Conservation (phyloP, 176 grass and related monocot species). For the Avena eriantha region DNA sequence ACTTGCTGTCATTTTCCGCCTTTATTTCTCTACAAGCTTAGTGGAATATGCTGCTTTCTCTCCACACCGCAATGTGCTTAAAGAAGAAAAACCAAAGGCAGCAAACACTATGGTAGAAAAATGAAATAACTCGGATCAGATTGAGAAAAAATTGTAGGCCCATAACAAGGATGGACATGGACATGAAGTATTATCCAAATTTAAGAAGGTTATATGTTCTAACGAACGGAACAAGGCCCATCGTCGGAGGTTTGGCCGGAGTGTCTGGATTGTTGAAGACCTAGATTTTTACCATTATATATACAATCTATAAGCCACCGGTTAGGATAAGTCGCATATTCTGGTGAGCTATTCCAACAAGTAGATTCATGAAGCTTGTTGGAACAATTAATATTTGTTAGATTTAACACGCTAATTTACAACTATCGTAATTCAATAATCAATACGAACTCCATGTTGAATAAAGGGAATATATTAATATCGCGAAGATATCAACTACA, state of each 20-base stretch:
- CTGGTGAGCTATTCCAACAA: too few relatives aligned
- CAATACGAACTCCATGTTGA: background rate
- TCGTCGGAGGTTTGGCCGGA: too few relatives aligned
- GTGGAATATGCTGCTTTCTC: background rate
- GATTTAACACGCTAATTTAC: background rate
- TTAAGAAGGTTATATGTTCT: conserved; percentile 13
- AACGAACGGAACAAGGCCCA: too few relatives aligned
- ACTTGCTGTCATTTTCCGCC: background rate
- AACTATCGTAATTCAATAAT: background rate
- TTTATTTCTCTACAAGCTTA: background rate
- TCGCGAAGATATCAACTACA: too few relatives aligned
- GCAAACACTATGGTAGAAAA: background rate
- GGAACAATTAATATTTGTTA: background rate
- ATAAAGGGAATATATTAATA: too few relatives aligned
- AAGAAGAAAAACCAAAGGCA: background rate
- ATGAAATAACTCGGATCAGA: background rate
- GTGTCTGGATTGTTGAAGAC: too few relatives aligned
- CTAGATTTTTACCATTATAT: too few relatives aligned
- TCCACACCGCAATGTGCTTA: background rate
- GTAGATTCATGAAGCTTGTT: too few relatives aligned
- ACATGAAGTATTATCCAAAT: background rate
- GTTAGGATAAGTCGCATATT: too few relatives aligned
- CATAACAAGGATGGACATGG: conserved; percentile 14
- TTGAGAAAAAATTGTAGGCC: background rate
- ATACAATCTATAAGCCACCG: too few relatives aligned